Evolutionary conservation across 129 eudicot species (phyloP), one percentile per base, ranked within the genome.

Genomic region (Flaveria bidentis): DNA sequence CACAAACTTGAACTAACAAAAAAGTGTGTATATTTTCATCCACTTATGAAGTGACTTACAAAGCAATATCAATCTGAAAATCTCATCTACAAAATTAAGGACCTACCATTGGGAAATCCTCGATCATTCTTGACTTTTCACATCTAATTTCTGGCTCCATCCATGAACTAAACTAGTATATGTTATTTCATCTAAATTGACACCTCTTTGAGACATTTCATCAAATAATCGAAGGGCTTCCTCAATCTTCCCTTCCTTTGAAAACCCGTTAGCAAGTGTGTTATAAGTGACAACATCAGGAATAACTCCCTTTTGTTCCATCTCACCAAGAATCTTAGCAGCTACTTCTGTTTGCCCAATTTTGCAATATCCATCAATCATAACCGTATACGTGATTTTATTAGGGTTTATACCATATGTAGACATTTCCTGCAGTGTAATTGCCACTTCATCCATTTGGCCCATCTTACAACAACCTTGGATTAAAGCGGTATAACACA

Each of bases 221-320:
- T 86, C 86, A 64, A 82, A 84, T 50, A 90, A 5, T 47, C 39
- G 62, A 55, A 86, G 75, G 23, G 86, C 94, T 42, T 90, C 88
- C 66, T 83, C 93, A 61, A 80, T 69, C 71, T 76, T 85, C 67
- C 88, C 88, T 83, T 86, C 89, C 81, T 88, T 88, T 72, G 84
- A 81, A 49, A 88, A 80, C 63, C 92, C 90, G 44, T 81, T 75
- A 45, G 86, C 84, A 55, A 93, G 51, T 26, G 83, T 46, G 75
- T 88, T 90, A 72, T 85, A 88, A 62, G 98, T 86, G 15, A 90
- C 92, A 56, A 85, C 79, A 87, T 93, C 97, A 12, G 98, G 98
- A 49, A 33, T n/a, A 33, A 88, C 53, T 33, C 95, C 95, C 44
- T 88, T 83, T 52, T 80, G 46, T 26, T 82, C 65, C 98, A 93